These are phyloP conservation scores for Sarocladium oryzae DNA, from an alignment of 2,329 filamentous ascomycete species.

Conservation along the genomic window DNA sequence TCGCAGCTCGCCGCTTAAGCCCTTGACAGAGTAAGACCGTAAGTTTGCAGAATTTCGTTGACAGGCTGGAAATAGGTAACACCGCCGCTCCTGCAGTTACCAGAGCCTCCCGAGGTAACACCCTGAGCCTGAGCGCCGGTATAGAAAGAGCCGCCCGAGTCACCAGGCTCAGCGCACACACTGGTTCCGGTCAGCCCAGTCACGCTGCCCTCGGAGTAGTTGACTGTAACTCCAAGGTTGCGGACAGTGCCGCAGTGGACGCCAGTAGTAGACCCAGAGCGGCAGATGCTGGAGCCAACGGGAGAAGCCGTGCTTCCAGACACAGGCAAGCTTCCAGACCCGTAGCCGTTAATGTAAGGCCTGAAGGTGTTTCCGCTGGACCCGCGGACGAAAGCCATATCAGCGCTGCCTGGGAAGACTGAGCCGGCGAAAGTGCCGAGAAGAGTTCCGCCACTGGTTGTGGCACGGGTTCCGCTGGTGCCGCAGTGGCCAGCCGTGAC, in stretches of 20 bases:
- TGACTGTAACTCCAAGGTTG: conserved; percentile 27
- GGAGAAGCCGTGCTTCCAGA: conserved; percentile 30
- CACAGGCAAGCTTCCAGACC: conserved; percentile 23
- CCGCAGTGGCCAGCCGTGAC: conserved; percentile 35
- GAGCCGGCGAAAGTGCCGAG: conserved; percentile 31
- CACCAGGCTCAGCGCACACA: conserved; percentile 34
- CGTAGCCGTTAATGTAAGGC: conserved; percentile 28
- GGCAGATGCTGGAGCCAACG: conserved; percentile 31
- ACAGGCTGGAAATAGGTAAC: conserved; percentile 35
- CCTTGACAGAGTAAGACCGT: conserved; percentile 15
- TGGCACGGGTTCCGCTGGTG: conserved; percentile 21
- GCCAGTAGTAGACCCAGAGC: conserved; percentile 34
- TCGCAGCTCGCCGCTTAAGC: no score
- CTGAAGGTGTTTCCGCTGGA: conserved; percentile 27
- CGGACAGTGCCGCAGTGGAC: conserved; percentile 32
- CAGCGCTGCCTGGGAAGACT: conserved; percentile 29
- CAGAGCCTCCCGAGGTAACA: conserved; percentile 34
- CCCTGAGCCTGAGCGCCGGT: conserved; percentile 34
- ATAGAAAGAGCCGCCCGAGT: conserved; percentile 35
- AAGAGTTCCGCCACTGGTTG: conserved; percentile 23
- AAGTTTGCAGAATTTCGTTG: conserved; percentile 32
- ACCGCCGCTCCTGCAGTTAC: conserved; percentile 29
- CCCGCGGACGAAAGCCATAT: conserved; percentile 31
- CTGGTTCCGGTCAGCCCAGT: conserved; percentile 33
- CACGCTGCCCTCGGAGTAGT: conserved; percentile 30